Base-by-base conservation (phyloP, 2,329 filamentous ascomycete genomes). In the Phyllosticta paracitricarpa region DNA sequence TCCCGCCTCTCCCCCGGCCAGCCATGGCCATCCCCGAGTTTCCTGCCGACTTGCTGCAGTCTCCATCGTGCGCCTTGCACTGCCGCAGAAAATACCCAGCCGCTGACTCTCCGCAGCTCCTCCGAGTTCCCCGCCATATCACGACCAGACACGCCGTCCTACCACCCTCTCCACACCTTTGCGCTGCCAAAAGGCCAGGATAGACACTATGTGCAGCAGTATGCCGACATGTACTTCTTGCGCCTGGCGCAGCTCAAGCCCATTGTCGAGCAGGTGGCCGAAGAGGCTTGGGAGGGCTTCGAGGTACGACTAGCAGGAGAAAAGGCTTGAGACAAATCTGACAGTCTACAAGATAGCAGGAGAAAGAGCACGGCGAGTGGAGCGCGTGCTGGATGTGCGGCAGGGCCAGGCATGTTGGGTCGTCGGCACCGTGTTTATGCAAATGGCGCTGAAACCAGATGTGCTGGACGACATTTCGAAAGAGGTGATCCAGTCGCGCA, bases 371-470 rank as follows among this genome's bases (percentile, higher is more conserved):
- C 83, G 82, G 66, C 84, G 82, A 66, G 91, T 95, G 17, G 89
- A 97, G 33, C 82, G 94, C 67, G 94, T 99, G 63, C 82, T 99
- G 30, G 93, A 99, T 75, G 94, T 99, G 58, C 86, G 93, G 63
- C 94, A 97, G 77, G 94, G 94, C 65, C 87, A 97, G 76, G 79
- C 97, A 40, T 97, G 93, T 77, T 99, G 93, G 91, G 89, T 99
- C 17, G 82, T 87, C 0, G 94, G 95, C 17, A 99, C 94, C 0
- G 85, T 97, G 33, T 99, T 96, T 73, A 96, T 97, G 88, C 91
- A 97, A 65, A 92, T 99, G 90, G 84, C 89, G 2, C 75, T 97
- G 69, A 99, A 99, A 77, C 94, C 95, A 0, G 96, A 95, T 70
- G 93, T 99, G 72, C 78, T 99, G 35, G 92, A 97, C 63, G 94